Conservation (phyloP, 2,329 filamentous ascomycete species). For the Fusarium beomiforme region DNA sequence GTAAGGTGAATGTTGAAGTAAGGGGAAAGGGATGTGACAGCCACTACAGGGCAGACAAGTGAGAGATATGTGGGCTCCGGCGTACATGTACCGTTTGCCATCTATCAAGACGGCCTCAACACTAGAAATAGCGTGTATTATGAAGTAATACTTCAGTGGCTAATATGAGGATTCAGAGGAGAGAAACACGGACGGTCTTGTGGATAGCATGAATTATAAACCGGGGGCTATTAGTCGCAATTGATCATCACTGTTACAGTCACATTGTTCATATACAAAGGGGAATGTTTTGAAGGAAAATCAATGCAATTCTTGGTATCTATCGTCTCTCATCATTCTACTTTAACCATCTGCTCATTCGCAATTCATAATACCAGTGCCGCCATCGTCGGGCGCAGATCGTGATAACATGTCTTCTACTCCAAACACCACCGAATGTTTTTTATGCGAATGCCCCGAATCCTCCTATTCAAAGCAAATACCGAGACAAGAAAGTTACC, state of each 20-base stretch:
- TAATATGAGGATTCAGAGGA: background rate
- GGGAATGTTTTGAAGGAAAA: background rate
- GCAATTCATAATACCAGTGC: background rate
- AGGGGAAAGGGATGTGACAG: background rate
- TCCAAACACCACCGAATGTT: conserved; percentile 16
- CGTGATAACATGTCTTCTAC: conserved; percentile 6
- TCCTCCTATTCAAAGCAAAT: background rate
- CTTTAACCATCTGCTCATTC: conserved; percentile 9
- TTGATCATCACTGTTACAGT: background rate
- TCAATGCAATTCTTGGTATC: conserved; percentile 13
- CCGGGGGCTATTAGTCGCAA: background rate
- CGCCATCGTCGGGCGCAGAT: background rate
- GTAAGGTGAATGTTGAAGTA: background rate
- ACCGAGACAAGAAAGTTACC: background rate
- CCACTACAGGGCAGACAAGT: background rate
- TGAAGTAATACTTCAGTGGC: background rate
- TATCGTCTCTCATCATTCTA: conserved; percentile 27
- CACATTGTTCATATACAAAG: background rate
- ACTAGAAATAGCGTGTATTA: conserved; percentile 24
- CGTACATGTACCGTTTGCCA: conserved; percentile 16
- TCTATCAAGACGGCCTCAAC: conserved; percentile 10
- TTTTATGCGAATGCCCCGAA: background rate
- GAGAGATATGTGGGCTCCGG: conserved; percentile 2
- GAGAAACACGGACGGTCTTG: background rate
- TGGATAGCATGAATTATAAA: conserved; percentile 4